Base-by-base conservation (phyloP, 2,329 filamentous ascomycete species). In the Hymenoscyphus repandus region DNA sequence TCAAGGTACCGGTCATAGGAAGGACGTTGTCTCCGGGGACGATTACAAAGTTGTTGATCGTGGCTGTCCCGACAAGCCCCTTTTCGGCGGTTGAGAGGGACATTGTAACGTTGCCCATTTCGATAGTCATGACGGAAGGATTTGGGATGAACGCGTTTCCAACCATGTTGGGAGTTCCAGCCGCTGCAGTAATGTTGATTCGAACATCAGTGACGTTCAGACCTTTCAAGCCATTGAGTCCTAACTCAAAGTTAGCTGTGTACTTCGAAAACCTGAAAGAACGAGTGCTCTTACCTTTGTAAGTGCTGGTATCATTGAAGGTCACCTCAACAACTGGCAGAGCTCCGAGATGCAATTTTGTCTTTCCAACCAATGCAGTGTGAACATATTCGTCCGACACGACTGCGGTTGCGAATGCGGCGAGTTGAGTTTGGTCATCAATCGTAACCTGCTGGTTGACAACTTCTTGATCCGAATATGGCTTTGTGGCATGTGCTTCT, bases 121-220 rank as follows among this genome's bases (percentile, higher is more conserved):
- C 66, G 50, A 83, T 66, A 4, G 74, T 79, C 66, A 82, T 69
- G 49, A 79, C 70, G 2, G 78, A 78, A 0, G 80, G 79, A 62
- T 84, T 85, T 52, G 79, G 79, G 45, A 85, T 79, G 54, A 64
- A 69, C 42, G 79, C 74, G 11, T 68, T 72, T 58, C 77, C 81
- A 18, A 72, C 62, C 59, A 81, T 70, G 64, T 82, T 83, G 51
- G 72, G 71, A 4, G 15, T 73, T 55, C 77, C 73, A 0, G 63
- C 51, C 22, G 66, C 51, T 1, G 63, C 50, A 31, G 64, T 65
- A 7, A 67, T 61, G 50, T 75, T 65, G 57, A 81, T 69, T 33
- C 68, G 67, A 60, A 79, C 71, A 31, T 73, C 65, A 13, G 70
- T 73, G 33, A 79, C 67, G 34, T 71, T 68, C 63, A 80, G 75